Evolutionary conservation across 2,329 filamentous ascomycete species (phyloP), one percentile per base, ranked within the genome.

Genomic region (Bipolaris oryzae): DNA sequence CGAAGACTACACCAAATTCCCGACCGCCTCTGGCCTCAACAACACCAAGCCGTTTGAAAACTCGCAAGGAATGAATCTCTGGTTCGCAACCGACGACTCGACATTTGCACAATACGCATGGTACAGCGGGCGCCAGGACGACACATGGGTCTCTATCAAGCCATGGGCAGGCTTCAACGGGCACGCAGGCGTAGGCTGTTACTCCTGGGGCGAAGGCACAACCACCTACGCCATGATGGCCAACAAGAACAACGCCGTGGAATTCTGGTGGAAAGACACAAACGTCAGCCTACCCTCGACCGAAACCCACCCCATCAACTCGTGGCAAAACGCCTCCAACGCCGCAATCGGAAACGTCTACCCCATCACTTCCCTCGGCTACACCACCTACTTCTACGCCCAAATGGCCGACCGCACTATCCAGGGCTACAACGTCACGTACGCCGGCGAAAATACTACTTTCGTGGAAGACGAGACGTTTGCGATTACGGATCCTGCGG

Each of bases 251-350:
- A 76, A 78, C 56, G 67, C 70, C 3, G 70, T 77, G 1, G 76
- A 80, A 46, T 70, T 80, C 31, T 79, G 71, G 62, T 81, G 79
- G 79, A 79, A 76, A 60, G 78, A 81, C 52, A 76, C 75, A 2
- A 75, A 79, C 55, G 70, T 63, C 5, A 77, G 64, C 5, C 47
- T 66, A 3, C 58, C 59, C 1, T 66, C 68, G 3, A 73, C 67
- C 1, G 60, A 67, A 5, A 34, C 53, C 0, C 78, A 80, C 46
- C 78, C 76, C 0, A 75, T 79, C 62, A 79, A 79, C 35, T 57
- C 64, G 2, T 80, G 77, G 76, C 48, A 55, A 21, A 75, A 75
- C 55, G 60, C 72, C 5, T 63, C 62, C 6, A 55, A 45, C 4
- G 59, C 55, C 7, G 57, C 68, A 1, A 79, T 79, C 49, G 62